Base-by-base conservation (phyloP, 768 basidiomycete species). In the Suillus paluster region DNA sequence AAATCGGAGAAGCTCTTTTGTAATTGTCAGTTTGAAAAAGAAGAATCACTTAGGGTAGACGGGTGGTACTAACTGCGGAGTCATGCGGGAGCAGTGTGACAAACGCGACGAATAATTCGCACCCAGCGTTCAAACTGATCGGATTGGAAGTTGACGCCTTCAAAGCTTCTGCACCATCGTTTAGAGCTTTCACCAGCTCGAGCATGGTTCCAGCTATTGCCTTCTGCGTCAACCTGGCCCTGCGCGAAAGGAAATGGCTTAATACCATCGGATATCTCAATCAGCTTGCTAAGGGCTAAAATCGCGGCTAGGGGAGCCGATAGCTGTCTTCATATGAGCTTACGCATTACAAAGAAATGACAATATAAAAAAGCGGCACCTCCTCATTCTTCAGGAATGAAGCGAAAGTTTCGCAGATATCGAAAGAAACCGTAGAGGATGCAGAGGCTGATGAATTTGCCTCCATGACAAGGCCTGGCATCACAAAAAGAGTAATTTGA, bases 241-340 rank as follows among this genome's bases (percentile, higher is more conserved):
- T 8, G 11, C 52, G 57, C 55, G 45, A 54, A 61, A 66, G 59
- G 17, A 52, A 21, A 62, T 25, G 23, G 34, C 44, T 80, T 68
- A 2, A n/a, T 72, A 91, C 93, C 91, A 75, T 88, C 82, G 30
- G 94, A 95, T 62, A 85, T 81, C 65, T 91, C 83, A 64, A 97
- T 87, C 38, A 95, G 79, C 71, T 95, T 86, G 3, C 94, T 90
- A 53, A 97, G 80, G 14, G 94, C 85, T 23, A 92, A 81, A 60
- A 98, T 94, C 17, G 96, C 96, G 21, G 95, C 96, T 23, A 97
- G 80, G 10, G 95, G 95, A 5, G 86, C 83, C 0, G 92, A 88
- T 59, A 92, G 84, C 91, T 94, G 3, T 3, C 41, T 44, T 39
- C 6, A n/a, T 19, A 25, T 55, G n/a, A 34, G 39, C n/a, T 30